These are phyloP conservation scores for Sordaria brevicollis DNA, from an alignment of 495 filamentous ascomycete genomes.

Conservation along the genomic window DNA sequence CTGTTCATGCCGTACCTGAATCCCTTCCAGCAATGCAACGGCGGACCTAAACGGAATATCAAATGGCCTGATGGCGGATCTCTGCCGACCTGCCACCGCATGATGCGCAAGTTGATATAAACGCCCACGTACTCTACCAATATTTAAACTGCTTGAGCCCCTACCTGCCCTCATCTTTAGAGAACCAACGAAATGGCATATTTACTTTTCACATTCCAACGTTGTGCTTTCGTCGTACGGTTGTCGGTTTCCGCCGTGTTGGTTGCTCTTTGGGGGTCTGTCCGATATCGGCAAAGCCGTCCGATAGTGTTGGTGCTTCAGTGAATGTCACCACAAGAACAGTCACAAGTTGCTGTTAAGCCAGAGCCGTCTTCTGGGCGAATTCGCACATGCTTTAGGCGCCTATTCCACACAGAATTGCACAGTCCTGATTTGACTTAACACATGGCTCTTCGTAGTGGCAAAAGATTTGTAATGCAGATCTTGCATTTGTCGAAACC, in stretches of 20 bases:
- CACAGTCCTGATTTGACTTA: not conserved
- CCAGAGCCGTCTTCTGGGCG: not conserved
- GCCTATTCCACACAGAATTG: not conserved
- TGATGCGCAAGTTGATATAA: not conserved
- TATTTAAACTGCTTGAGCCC: not conserved
- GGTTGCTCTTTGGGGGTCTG: not conserved
- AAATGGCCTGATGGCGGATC: not conserved
- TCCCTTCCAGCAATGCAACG: not conserved
- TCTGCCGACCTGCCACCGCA: not conserved
- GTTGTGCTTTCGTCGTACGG: not conserved
- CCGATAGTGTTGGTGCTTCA: not conserved
- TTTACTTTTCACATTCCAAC: not conserved
- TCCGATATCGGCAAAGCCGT: not conserved
- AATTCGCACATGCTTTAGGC: not conserved
- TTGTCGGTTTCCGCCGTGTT: not conserved
- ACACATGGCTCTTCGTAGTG: not conserved
- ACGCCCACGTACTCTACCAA: not conserved
- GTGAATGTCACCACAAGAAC: not conserved
- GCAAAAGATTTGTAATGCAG: slow-evolving; percentile 18
- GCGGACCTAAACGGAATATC: not conserved
- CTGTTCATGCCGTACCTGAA: not conserved
- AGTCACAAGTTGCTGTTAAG: not conserved
- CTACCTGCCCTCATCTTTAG: not conserved
- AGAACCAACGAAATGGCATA: not conserved
- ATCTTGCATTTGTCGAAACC: slow-evolving; percentile 6